Percentiles rank a stretch among this genome's conserved stretches.
Conservation (phyloP, 192 early-diverging fungal genomes). For the Linderina pennispora region DNA sequence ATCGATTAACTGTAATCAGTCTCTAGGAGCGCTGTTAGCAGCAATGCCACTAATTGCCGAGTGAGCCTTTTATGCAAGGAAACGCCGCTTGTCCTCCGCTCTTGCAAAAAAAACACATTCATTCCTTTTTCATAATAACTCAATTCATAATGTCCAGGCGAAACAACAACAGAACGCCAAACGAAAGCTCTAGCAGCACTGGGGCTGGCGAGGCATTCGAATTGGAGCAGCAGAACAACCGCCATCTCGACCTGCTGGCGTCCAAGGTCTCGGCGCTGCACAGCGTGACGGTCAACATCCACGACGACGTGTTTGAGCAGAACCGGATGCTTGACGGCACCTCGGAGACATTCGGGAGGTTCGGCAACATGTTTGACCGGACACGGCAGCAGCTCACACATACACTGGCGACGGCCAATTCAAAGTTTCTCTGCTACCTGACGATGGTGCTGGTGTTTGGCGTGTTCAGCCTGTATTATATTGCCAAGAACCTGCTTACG, state of each 20-base stretch:
- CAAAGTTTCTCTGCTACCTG: slow-evolving; percentile 34
- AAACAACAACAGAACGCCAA: slow-evolving; percentile 28
- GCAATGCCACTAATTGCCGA: too few relatives aligned
- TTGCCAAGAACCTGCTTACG: slow-evolving; percentile 21
- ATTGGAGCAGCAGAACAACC: slow-evolving; percentile 39
- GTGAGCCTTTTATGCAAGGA: too few relatives aligned
- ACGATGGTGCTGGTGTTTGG: slow-evolving; percentile 24
- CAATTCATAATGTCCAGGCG: slow-evolving; percentile 30
- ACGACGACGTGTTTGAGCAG: slow-evolving; percentile 34
- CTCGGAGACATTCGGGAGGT: slow-evolving; percentile 30
- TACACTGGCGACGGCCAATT: slow-evolving; percentile 36
- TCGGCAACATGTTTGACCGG: slow-evolving; percentile 42
- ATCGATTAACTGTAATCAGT: too few relatives aligned
- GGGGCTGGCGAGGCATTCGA: slow-evolving; percentile 40
- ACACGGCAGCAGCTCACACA: slow-evolving; percentile 31
- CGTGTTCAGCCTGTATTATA: slow-evolving; percentile 34
- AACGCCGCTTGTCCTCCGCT: not conserved
- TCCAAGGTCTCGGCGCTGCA: slow-evolving; percentile 40
- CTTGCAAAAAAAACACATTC: not conserved
- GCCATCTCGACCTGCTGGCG: slow-evolving; percentile 30
- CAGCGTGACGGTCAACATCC: slow-evolving; percentile 35
- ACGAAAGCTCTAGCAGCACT: too few relatives aligned
- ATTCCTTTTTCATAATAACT: not conserved
- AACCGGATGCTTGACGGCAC: slow-evolving; percentile 38
- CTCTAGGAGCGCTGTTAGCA: too few relatives aligned